Base-by-base conservation (phyloP, 352 stramenopile species). In the Pythium angustatum region DNA sequence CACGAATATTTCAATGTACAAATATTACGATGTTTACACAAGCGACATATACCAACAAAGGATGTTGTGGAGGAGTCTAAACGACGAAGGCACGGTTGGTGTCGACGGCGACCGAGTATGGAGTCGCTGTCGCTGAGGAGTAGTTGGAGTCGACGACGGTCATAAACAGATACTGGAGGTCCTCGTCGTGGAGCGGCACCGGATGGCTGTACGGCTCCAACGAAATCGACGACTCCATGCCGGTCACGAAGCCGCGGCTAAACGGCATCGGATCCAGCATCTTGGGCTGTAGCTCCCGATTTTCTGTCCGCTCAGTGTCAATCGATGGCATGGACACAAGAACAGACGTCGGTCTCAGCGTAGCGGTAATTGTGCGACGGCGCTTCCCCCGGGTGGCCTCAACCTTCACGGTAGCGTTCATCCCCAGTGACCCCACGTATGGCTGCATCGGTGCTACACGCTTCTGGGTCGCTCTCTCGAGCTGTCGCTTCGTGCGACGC, bases 101-200 rank as follows among this genome's bases (percentile, higher is more conserved):
- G 8, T 55, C 48, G 30, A 55, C 30, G 27, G 17, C 24, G 19
- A 9, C 11, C 40, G 40, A 24, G n/a, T 2, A 30, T 47, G 8
- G 31, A 56, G 28, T 6, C 26, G 5, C 6, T 41, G 40, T 17
- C 30, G 31, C 10, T 9, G 21, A 9, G 8, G 19, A 10, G n/a
- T 51, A 61, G 30, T 33, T 34, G 14, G 51, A 62, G 27, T 67
- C 60, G 22, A 62, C 52, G 40, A 67, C 52, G 6, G 60, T 67
- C 51, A 62, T 67, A 17, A 62, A 50, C 9, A 67, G 44, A 19
- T 62, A 67, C 50, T 67, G 49, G 43, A 67, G 50, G 43, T 67
- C 60, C 36, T 67, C 60, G 10, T 49, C 60, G 8, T 59, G 60
- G 21, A 67, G 60, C 27, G 41, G 43, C 14, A 67, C 60, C 17